Conservation (phyloP, 2,329 filamentous ascomycete species). For the Ophiostoma ips region DNA sequence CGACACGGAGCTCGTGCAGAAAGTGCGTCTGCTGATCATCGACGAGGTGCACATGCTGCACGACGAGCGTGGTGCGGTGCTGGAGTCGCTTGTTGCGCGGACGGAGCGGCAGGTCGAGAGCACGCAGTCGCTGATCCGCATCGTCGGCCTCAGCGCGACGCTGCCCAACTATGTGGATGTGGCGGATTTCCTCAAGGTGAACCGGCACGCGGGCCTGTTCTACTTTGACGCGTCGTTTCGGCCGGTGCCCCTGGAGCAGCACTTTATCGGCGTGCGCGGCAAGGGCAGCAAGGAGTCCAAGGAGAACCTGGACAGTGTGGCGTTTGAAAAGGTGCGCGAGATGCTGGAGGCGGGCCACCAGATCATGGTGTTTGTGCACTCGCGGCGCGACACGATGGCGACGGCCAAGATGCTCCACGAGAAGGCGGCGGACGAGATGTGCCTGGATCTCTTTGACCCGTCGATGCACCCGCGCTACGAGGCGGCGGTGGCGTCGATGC, state of each 20-base stretch:
- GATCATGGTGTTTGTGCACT: constrained; percentile 98
- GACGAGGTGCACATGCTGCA: constrained; percentile 99
- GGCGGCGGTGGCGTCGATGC: constrained; percentile 69
- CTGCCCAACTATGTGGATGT: constrained; percentile 95
- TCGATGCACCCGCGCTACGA: constrained; percentile 66
- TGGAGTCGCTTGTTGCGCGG: constrained; percentile 88
- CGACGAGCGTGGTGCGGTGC: constrained; percentile 87
- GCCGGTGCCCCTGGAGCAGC: constrained; percentile 89
- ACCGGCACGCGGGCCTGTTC: constrained; percentile 81
- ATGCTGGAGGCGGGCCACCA: constrained; percentile 92
- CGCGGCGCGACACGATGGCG: constrained; percentile 80
- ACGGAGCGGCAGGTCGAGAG: constrained; percentile 96
- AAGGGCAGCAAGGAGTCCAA: constrained; percentile 72
- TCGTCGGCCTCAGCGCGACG: constrained; percentile 88
- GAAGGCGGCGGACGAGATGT: constrained; percentile 69
- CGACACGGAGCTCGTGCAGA: constrained; percentile 94
- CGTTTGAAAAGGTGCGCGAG: constrained; percentile 87
- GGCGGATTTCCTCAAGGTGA: constrained; percentile 92
- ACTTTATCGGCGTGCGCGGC: constrained; percentile 92
- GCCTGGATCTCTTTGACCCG: constrained; percentile 72
- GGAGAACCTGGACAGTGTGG: constrained; percentile 89
- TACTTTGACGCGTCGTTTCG: constrained; percentile 96
- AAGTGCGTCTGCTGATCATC: constrained; percentile 89
- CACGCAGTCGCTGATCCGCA: constrained; percentile 91
- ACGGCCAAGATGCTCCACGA: constrained; percentile 78